These are phyloP conservation scores for Athelia sp. DNA, from an alignment of 1,284 basidiomycete species.

Conservation along the genomic window DNA sequence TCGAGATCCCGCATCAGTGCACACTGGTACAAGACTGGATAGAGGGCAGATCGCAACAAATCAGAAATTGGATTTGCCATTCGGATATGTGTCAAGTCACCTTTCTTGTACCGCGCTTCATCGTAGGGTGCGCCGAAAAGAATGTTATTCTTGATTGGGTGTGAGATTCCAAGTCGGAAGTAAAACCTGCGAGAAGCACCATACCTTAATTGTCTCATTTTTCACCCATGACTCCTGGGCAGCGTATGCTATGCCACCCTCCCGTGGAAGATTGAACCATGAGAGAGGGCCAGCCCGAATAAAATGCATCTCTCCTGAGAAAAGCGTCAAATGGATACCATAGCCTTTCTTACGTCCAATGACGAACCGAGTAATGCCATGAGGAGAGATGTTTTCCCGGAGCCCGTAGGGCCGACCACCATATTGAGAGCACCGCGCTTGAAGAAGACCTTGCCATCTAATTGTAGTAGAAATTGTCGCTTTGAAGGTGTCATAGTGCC, in stretches of 20 bases:
- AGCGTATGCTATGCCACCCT: constrained; percentile 55
- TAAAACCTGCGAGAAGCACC: not conserved
- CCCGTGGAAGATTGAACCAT: constrained; percentile 49
- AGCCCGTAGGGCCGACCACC: constrained; percentile 54
- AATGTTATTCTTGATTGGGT: constrained; percentile 62
- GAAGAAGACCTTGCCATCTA: constrained; percentile 53
- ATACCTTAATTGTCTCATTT: constrained; percentile 40
- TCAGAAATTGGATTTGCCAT: constrained; percentile 12
- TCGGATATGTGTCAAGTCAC: constrained; percentile 30
- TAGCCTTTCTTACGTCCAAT: too few relatives aligned
- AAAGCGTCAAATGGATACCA: too few relatives aligned
- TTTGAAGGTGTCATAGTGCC: constrained; percentile 21
- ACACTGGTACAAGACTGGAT: constrained; percentile 47
- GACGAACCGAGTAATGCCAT: constrained; percentile 42
- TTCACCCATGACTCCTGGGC: constrained; percentile 65
- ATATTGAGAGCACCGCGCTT: constrained; percentile 50
- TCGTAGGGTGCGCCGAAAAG: constrained; percentile 76
- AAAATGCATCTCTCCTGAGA: constrained; percentile 36
- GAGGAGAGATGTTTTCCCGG: constrained; percentile 40
- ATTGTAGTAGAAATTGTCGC: constrained; percentile 36
- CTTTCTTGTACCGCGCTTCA: constrained; percentile 67
- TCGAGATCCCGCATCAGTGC: constrained; percentile 50
- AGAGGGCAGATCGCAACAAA: constrained; percentile 2
- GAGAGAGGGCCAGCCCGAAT: constrained; percentile 37
- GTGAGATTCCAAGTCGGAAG: not conserved